Evolutionary conservation across 225 moss, liverwort and hornwort genomes (phyloP), one percentile per base, ranked within the genome.

Genomic region (Straminergon stramineum): DNA sequence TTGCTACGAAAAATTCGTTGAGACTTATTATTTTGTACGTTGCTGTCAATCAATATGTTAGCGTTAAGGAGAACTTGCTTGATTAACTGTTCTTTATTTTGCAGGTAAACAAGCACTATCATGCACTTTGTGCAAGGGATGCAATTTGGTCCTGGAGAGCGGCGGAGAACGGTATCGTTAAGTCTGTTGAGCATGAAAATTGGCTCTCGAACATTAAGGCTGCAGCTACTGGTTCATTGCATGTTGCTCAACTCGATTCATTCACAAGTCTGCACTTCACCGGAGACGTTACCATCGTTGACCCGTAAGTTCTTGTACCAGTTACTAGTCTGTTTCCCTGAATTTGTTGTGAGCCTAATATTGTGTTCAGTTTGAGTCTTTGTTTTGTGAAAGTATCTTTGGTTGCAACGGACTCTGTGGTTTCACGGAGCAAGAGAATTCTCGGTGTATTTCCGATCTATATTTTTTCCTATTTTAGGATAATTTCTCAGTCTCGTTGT

Each of bases 81-180:
- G 27, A 37, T 58, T 53, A 75, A 56, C 13, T 48, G 1, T 6
- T 84, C 64, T 53, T 39, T 31, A 63, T 57, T 81, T 56, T 68
- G 85, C 88, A 94, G 94, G 94, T 94, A 34, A 93, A 90, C 64
- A 94, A 93, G 53, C 94, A 94, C 53, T 94, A 93, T 75, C 60
- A 88, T 68, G 84, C 84, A 26, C 73, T 94, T 9, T 92, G 93
- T 80, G 18, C 83, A 16, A 83, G 94, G 32, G 94, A 94, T 75
- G 88, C 79, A 58, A 68, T 94, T 48, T 93, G 94, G 94, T 80
- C 79, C 37, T 89, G 91, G 91, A 76, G 90, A 90, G 87, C 89
- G 51, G 88, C 74, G 17, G 90, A 89, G 81, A 86, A 86, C 22
- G 89, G 84, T 19, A 27, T 93, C 24, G 69, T 79, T 30, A 91